Percentiles rank a stretch among this genome's conserved stretches.
phyloP scores from a whole-genome alignment of 345 rosid genomes.

The Diplotaxis tenuifolia region DNA sequence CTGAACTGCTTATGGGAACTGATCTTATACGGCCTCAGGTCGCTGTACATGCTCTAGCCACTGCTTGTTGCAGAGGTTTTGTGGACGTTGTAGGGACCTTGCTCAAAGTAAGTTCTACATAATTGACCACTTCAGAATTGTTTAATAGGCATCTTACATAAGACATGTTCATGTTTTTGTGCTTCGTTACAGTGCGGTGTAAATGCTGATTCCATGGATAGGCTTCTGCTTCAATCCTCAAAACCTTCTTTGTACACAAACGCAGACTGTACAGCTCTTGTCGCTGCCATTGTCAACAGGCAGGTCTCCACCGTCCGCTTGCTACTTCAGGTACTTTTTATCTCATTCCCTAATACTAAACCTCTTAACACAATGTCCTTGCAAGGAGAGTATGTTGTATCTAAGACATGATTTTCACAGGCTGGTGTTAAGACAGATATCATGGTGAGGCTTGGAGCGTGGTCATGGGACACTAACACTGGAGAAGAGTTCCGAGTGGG shows the following conservation, averaged over 20 bases:
- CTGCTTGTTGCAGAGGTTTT: slow-evolving; percentile 87
- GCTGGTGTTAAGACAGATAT: slow-evolving; percentile 58
- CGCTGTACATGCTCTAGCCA: slow-evolving; percentile 83
- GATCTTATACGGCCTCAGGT: slow-evolving; percentile 85
- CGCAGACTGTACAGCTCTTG: slow-evolving; percentile 83
- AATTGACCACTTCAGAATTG: not conserved
- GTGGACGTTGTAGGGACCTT: slow-evolving; percentile 67
- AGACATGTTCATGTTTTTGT: not conserved
- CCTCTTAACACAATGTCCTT: not conserved
- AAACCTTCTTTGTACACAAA: slow-evolving; percentile 89
- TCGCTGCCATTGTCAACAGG: slow-evolving; percentile 79
- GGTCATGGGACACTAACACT: slow-evolving; percentile 89
- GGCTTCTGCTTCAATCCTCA: slow-evolving; percentile 74
- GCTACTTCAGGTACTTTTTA: slow-evolving; percentile 64
- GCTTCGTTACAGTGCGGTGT: slow-evolving; percentile 70
- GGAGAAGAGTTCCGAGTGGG: slow-evolving; percentile 96
- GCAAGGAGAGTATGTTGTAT: slow-evolving; percentile 1
- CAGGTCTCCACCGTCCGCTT: slow-evolving; percentile 64
- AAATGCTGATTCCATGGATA: slow-evolving; percentile 56
- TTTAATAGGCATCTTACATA: not conserved
- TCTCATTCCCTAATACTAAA: not conserved
- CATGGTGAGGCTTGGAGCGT: slow-evolving; percentile 79
- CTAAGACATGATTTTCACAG: slow-evolving; percentile 44
- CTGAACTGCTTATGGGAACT: slow-evolving; percentile 79
- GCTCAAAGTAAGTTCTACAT: slow-evolving; percentile 49